Conservation (phyloP, 768 basidiomycete genomes). For the Tylopilus balloui region DNA sequence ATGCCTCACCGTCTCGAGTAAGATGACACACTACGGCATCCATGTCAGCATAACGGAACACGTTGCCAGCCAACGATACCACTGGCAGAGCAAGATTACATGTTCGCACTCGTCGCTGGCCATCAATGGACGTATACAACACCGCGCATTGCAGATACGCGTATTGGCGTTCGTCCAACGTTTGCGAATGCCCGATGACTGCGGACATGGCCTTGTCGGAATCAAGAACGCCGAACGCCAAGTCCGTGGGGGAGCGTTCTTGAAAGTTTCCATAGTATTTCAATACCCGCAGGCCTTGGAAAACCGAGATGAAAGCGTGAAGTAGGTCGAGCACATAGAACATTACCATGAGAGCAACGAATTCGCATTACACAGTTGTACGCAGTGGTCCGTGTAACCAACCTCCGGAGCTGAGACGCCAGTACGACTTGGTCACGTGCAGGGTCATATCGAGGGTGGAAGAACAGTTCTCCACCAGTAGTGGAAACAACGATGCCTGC, state of each 20-base stretch:
- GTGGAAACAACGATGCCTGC: slow-evolving; percentile 60
- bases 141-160: slow-evolving; percentile 84
- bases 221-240: slow-evolving; percentile 76
- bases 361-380: slow-evolving; percentile 80
- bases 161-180: slow-evolving; percentile 64
- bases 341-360: slow-evolving; percentile 77
- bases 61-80: slow-evolving; percentile 79
- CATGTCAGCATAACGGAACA: slow-evolving; percentile 89
- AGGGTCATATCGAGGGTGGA: slow-evolving; percentile 84
- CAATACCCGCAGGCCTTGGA: slow-evolving; percentile 56
- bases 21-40: slow-evolving; percentile 74
- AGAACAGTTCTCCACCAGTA: slow-evolving; percentile 90
- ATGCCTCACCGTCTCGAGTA: slow-evolving; percentile 66
- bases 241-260: slow-evolving; percentile 61
- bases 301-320: slow-evolving; percentile 9
- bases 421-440: slow-evolving; percentile 60
- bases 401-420: slow-evolving; percentile 68
- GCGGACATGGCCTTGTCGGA: slow-evolving; percentile 78
- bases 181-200: slow-evolving; percentile 65
- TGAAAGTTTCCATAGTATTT: slow-evolving; percentile 73
- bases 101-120: slow-evolving; percentile 78
- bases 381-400: slow-evolving; percentile 64
- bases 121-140: slow-evolving; percentile 74
- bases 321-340: background rate
- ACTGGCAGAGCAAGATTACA: slow-evolving; percentile 84